Evolutionary conservation across 2,329 filamentous ascomycete species (phyloP), one percentile per base, ranked within the genome.

Genomic region (Iodosphaeria phyllophila): DNA sequence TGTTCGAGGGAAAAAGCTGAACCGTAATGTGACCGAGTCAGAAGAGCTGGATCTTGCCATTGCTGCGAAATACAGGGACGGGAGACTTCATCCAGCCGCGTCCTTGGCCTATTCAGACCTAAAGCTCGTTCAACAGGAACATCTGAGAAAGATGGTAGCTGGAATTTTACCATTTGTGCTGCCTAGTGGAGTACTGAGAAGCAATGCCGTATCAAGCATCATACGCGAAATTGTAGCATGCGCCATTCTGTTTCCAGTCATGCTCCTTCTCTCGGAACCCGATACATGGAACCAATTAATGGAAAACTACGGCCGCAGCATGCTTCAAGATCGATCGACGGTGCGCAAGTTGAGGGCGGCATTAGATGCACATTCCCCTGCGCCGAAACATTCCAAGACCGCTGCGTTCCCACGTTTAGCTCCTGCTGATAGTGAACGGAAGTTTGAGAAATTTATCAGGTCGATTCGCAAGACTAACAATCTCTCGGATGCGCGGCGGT

Each of bases 251-350:
- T 73, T 71, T 20, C 89, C 89, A 1, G 55, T 91, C 13, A 61
- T 93, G 43, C 71, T 75, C 38, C 57, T 83, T 32, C 56, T 98
- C 11, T 69, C 79, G 5, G 86, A 98, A 37, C 84, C 91, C 2
- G 91, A 98, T 52, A 92, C 77, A 6, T 98, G 86, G 86, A 95
- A 98, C 41, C 84, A 93, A 47, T 51, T 92, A 30, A 82, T 95
- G 62, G 86, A 95, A 48, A 84, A 74, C 28, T 82, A 74, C 48
- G 77, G 83, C 11, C 73, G 79, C 24, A 75, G 76, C 14, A 75
- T 92, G 56, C 60, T 98, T 20, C 89, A 95, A 47, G 91, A 98
- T 46, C 71, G 91, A 18, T 95, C 92, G 33, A 93, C 84, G 0
- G 86, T 98, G 19, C 74, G 79, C 28, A 92, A 83, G 46, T 64